A percentile compares a stretch with the other conserved stretches of the same genome.
These are phyloP conservation scores for Rhizophora mangle DNA, from an alignment of 345 rosid species.

Conservation along the genomic window DNA sequence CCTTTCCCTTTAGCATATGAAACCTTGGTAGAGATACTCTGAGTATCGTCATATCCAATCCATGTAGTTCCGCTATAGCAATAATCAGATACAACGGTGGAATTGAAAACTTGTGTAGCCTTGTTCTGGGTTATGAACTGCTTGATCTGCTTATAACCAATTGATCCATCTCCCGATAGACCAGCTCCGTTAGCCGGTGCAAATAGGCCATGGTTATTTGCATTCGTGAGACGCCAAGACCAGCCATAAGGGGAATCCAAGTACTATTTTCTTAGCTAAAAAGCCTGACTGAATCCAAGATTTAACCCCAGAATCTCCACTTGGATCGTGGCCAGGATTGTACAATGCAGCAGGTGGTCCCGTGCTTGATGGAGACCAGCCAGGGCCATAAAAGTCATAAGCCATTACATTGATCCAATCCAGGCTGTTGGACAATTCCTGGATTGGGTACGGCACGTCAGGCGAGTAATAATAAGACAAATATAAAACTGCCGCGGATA, in stretches of 20 bases:
- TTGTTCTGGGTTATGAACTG: slow-evolving; percentile 12
- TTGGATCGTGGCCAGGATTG: slow-evolving; percentile 11
- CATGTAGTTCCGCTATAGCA: slow-evolving; percentile 20
- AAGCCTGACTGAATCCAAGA: slow-evolving; percentile 24
- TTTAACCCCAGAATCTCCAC: slow-evolving; percentile 14
- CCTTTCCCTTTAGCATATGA: slow-evolving; percentile 21
- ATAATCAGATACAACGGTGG: slow-evolving; percentile 7
- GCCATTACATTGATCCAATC: slow-evolving; percentile 28
- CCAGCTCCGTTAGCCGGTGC: slow-evolving; percentile 23
- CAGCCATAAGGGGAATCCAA: slow-evolving; percentile 29
- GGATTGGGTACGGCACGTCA: slow-evolving; percentile 19
- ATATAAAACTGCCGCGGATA: no score
- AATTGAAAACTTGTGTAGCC: slow-evolving; percentile 7
- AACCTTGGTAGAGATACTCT: slow-evolving; percentile 21
- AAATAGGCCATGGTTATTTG: slow-evolving; percentile 17
- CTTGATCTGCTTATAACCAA: slow-evolving; percentile 10
- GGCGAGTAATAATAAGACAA: no score
- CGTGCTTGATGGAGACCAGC: slow-evolving; percentile 13
- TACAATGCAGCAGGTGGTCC: slow-evolving; percentile 29
- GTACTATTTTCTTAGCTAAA: slow-evolving; percentile 13
- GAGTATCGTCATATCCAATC: slow-evolving; percentile 22
- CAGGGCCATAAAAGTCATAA: slow-evolving; percentile 24
- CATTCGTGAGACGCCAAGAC: slow-evolving; percentile 21
- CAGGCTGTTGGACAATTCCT: slow-evolving; percentile 14
- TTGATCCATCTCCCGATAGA: slow-evolving; percentile 7